Evolutionary conservation across 148 eudicot species (phyloP).

Genomic region (Diospyros kaki): DNA sequence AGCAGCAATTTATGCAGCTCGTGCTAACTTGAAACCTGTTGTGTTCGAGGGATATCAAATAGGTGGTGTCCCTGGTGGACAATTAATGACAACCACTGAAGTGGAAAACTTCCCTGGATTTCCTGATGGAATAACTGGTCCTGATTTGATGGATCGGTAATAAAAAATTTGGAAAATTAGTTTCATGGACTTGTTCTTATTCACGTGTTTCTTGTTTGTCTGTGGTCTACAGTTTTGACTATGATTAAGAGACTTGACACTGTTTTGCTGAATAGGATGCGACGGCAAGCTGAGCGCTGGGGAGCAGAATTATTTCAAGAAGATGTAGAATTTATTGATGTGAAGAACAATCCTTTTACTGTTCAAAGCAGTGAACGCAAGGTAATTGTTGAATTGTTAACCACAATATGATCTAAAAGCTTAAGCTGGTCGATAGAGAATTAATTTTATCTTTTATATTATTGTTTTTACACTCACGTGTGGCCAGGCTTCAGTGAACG

Average conservation of each 20-base stretch:
- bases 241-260: constrained; percentile 8
- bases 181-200: background rate
- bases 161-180: background rate
- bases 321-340: constrained; percentile 92
- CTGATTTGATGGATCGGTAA: constrained; percentile 96
- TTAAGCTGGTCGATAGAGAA: too few relatives aligned
- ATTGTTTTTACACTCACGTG: too few relatives aligned
- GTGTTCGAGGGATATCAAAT: constrained; percentile 96
- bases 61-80: constrained; percentile 99
- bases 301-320: constrained; percentile 94
- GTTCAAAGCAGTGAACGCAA: constrained; percentile 89
- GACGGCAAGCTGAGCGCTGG: constrained; percentile 95
- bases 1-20: constrained; percentile 97
- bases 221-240: constrained; percentile 5
- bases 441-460: too few relatives aligned
- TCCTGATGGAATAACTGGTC: constrained; percentile 98
- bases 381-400: constrained; percentile 39
- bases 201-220: background rate
- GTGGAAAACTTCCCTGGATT: constrained; percentile 99
- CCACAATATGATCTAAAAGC: too few relatives aligned
- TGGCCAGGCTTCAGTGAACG: constrained; percentile 50
- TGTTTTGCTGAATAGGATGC: constrained; percentile 52
- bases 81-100: constrained; percentile 97
- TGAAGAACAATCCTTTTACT: constrained; percentile 69
- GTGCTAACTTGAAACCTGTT: constrained; percentile 95